phyloP scores from a whole-genome alignment of 768 basidiomycete species.

The Lanmaoa rubissima region DNA sequence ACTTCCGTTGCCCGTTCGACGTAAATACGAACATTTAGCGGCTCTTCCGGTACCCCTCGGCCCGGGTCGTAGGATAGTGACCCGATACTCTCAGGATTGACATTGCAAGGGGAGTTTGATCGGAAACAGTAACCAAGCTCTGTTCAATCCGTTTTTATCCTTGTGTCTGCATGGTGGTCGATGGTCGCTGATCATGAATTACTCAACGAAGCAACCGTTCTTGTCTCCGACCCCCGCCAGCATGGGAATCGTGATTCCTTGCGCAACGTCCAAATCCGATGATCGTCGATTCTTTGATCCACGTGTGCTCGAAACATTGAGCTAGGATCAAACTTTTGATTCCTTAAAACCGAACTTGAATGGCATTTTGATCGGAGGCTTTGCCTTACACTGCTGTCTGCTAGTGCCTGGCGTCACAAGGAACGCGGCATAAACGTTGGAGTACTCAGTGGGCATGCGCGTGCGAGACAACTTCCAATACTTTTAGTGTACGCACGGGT shows the following conservation, averaged over 20 bases:
- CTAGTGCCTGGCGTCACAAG: not conserved
- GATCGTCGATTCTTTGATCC: not conserved
- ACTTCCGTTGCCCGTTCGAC: not conserved
- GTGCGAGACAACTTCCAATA: not conserved
- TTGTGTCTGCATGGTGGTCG: not conserved
- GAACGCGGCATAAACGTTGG: not conserved
- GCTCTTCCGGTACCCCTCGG: not conserved
- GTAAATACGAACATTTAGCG: not conserved
- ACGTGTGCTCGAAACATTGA: not conserved
- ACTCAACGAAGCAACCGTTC: not conserved
- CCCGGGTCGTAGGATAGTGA: not conserved
- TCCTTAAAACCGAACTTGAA: not conserved
- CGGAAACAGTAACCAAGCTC: not conserved
- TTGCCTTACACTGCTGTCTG: not conserved
- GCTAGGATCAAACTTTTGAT: not conserved
- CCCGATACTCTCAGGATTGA: not conserved
- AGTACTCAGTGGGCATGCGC: not conserved
- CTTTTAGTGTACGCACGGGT: not conserved
- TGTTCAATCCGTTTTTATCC: not conserved
- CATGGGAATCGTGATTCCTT: not conserved
- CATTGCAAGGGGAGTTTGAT: not conserved
- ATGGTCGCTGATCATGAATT: not conserved
- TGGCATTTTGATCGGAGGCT: not conserved
- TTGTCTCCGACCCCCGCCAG: not conserved
- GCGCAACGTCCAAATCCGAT: not conserved